phyloP scores from a whole-genome alignment of 1,284 basidiomycete species.

The Sporisorium scitamineum region DNA sequence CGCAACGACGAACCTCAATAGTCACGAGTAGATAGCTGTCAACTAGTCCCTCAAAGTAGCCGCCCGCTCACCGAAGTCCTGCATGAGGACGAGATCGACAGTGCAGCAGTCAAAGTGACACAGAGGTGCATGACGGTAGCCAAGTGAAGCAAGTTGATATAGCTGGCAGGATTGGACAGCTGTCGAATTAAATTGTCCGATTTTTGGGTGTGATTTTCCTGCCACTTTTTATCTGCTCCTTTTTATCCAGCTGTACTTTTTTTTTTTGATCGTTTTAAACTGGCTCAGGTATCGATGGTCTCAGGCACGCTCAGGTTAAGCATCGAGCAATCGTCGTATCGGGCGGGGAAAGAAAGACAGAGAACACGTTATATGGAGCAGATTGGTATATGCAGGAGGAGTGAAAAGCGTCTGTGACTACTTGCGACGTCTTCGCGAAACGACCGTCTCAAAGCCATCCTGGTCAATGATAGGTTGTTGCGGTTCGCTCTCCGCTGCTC shows the following conservation, averaged over 20 bases:
- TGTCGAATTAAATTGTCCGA: conserved; percentile 19
- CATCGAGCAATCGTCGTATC: too few relatives aligned
- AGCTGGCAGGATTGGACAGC: conserved; percentile 37
- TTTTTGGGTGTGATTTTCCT: background rate
- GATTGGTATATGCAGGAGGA: background rate
- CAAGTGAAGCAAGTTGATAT: conserved; percentile 30
- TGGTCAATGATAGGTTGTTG: conserved; percentile 58
- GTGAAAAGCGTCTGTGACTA: background rate
- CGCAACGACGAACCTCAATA: background rate
- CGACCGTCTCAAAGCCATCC: conserved; percentile 65
- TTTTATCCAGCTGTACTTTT: background rate
- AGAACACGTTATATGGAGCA: too few relatives aligned
- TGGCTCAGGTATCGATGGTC: background rate
- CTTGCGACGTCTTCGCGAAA: conserved; percentile 52
- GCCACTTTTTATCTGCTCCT: background rate
- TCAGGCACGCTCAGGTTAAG: background rate
- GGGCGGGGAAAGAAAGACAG: too few relatives aligned
- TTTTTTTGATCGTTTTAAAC: too few relatives aligned
- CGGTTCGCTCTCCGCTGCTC: conserved; percentile 14
- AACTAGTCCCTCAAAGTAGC: too few relatives aligned
- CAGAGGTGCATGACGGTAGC: background rate
- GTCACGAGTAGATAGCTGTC: background rate
- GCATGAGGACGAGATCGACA: conserved; percentile 9
- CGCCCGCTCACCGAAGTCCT: background rate
- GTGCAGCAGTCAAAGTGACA: conserved; percentile 2